These are phyloP conservation scores for Mediolabrus comicus DNA, from an alignment of 108 stramenopile genomes.

Conservation along the genomic window DNA sequence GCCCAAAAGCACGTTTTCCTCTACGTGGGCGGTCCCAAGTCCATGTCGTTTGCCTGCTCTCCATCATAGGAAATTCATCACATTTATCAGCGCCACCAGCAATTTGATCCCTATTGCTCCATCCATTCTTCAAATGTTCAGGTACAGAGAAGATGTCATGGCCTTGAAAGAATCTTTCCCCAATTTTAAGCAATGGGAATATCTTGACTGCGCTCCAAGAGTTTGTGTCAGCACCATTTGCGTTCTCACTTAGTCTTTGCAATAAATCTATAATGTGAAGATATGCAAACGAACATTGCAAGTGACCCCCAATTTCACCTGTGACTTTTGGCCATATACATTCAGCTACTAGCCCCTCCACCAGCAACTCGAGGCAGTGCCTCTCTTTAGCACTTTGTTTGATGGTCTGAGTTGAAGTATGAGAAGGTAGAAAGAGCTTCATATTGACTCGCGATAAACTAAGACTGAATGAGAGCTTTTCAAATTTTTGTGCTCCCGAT, in stretches of 20 bases:
- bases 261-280: constrained; percentile 28
- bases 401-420: background rate
- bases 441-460: constrained; percentile 50
- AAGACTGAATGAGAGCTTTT: constrained; percentile 64
- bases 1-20: constrained; percentile 56
- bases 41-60: constrained; percentile 35
- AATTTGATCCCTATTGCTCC: background rate
- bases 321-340: constrained; percentile 70
- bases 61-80: constrained; percentile 77
- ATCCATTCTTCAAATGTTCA: constrained; percentile 9
- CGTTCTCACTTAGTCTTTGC: constrained; percentile 3
- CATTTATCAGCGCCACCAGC: constrained; percentile 18
- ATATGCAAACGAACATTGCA: constrained; percentile 64
- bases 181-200: constrained; percentile 28
- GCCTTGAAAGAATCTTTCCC: constrained; percentile 26
- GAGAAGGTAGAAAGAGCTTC: constrained; percentile 46
- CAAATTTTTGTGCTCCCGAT: constrained; percentile 59
- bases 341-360: constrained; percentile 69
- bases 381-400: background rate
- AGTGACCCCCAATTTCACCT: constrained; percentile 55
- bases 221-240: constrained; percentile 2
- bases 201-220: constrained; percentile 46
- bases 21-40: constrained; percentile 61
- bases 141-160: constrained; percentile 31
- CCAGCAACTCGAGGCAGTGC: constrained; percentile 55